These are phyloP conservation scores for Elaeis oleifera DNA, from an alignment of 202 grass and related monocot species.

Conservation along the genomic window DNA sequence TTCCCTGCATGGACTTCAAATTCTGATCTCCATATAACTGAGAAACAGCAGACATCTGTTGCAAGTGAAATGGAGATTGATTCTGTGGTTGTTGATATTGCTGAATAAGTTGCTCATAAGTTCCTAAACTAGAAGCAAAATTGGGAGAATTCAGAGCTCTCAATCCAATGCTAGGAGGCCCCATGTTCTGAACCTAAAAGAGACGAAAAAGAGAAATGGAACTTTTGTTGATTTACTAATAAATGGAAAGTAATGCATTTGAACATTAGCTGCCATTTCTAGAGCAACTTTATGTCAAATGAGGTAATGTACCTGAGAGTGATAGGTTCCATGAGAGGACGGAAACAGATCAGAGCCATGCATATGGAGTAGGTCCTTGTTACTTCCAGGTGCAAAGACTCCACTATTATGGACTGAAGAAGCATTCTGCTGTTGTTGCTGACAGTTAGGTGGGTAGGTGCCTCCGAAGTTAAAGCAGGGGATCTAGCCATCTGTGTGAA, in stretches of 20 bases:
- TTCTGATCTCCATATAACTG: constrained; percentile 68
- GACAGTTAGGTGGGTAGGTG: constrained; percentile 56
- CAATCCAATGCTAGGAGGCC: constrained; percentile 53
- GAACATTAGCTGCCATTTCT: too few relatives aligned
- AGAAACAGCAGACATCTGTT: constrained; percentile 66
- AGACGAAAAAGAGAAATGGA: not conserved
- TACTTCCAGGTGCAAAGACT: constrained; percentile 30
- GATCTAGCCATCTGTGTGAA: constrained; percentile 77
- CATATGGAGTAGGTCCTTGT: constrained; percentile 36
- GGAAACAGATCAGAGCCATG: constrained; percentile 43
- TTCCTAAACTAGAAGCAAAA: constrained; percentile 57
- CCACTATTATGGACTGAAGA: constrained; percentile 52
- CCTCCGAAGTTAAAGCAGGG: constrained; percentile 78
- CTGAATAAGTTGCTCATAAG: constrained; percentile 86
- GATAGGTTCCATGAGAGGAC: constrained; percentile 31
- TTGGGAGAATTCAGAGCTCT: constrained; percentile 48
- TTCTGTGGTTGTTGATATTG: constrained; percentile 75
- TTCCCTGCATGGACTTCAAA: constrained; percentile 51
- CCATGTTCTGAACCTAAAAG: constrained; percentile 55
- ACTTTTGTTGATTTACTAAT: not conserved
- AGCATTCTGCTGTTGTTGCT: constrained; percentile 70
- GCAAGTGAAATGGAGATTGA: constrained; percentile 58
- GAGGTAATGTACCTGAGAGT: constrained; percentile 26
- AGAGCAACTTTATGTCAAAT: not conserved
- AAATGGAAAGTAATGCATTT: too few relatives aligned